Conservation (phyloP, 768 basidiomycete genomes). For the Boletus sensibilis region DNA sequence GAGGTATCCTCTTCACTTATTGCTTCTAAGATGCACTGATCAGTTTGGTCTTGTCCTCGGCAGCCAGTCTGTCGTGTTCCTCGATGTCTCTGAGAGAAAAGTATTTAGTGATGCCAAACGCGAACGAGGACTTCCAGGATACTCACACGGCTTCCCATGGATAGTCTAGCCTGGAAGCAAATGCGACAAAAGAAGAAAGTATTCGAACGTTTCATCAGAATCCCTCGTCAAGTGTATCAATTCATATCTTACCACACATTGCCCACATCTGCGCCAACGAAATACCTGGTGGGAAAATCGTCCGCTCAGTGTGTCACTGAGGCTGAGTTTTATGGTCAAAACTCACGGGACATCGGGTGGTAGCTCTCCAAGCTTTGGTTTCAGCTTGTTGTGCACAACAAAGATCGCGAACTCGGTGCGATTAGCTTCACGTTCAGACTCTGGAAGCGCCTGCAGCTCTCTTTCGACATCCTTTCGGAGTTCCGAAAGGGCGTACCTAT, state of each 20-base stretch:
- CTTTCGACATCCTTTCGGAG: constrained; percentile 84
- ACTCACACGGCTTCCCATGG: constrained; percentile 80
- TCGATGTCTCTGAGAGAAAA: constrained; percentile 60
- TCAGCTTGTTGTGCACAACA: constrained; percentile 93
- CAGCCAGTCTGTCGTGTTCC: constrained; percentile 66
- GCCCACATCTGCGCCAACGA: constrained; percentile 70
- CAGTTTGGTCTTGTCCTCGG: constrained; percentile 35
- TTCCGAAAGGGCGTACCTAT: constrained; percentile 86
- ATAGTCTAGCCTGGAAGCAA: constrained; percentile 66
- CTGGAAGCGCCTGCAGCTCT: constrained; percentile 62
- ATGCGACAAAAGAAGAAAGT: constrained; percentile 1
- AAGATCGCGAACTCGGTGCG: constrained; percentile 88
- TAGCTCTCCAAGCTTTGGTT: constrained; percentile 76
- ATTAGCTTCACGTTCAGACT: constrained; percentile 68
- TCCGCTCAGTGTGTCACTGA: constrained; percentile 7
- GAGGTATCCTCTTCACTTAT: not conserved
- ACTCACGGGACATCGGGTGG: constrained; percentile 65
- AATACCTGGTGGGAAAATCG: constrained; percentile 54
- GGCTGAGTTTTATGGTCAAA: not conserved
- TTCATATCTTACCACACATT: constrained; percentile 63
- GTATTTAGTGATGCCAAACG: not conserved
- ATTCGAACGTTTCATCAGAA: constrained; percentile 13
- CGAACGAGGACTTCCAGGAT: not conserved
- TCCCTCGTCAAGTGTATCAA: not conserved
- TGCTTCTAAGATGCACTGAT: not conserved